These are phyloP conservation scores for Tephrocybe sp. DNA, from an alignment of 768 basidiomycete species.

Conservation along the genomic window DNA sequence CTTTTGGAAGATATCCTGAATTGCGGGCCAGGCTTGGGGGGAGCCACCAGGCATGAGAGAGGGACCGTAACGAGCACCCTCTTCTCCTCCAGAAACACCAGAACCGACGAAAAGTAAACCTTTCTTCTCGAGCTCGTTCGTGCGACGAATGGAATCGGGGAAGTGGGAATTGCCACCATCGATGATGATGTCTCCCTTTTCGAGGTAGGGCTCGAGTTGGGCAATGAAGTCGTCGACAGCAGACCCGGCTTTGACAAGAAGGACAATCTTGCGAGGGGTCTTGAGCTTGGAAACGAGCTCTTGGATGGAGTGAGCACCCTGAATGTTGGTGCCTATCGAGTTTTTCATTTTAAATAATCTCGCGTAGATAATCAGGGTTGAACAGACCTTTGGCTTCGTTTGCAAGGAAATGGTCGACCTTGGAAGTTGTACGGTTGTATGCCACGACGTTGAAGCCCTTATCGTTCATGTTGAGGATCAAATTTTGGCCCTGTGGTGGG, in stretches of 20 bases:
- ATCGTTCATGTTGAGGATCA: conserved; percentile 99
- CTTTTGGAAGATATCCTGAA: conserved; percentile 99
- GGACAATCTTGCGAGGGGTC: conserved; percentile 92
- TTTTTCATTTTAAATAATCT: conserved; percentile 9
- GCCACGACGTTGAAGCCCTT: conserved; percentile 97
- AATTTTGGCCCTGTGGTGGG: conserved; percentile 78
- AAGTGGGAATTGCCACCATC: conserved; percentile 99
- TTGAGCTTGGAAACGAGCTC: conserved; percentile 93
- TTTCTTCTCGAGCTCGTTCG: conserved; percentile 89
- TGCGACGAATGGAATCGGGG: conserved; percentile 95
- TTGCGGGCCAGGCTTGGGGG: conserved; percentile 88
- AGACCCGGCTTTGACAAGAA: conserved; percentile 96
- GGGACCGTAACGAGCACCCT: conserved; percentile 95
- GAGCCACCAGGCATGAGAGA: conserved; percentile 99
- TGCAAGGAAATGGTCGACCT: conserved; percentile 92
- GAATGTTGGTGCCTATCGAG: conserved; percentile 81
- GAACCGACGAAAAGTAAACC: conserved; percentile 97
- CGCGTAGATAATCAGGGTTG: conserved; percentile 24
- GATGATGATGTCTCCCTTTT: conserved; percentile 97
- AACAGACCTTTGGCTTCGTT: conserved; percentile 98
- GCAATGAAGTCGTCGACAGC: conserved; percentile 96
- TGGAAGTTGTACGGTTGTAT: conserved; percentile 95
- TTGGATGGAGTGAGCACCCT: conserved; percentile 91
- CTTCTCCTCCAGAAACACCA: conserved; percentile 99
- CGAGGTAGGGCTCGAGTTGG: conserved; percentile 86